Evolutionary conservation across 768 basidiomycete species (phyloP), one percentile per base, ranked within the genome.

Genomic region (Pilatotrama ljubarskyi): DNA sequence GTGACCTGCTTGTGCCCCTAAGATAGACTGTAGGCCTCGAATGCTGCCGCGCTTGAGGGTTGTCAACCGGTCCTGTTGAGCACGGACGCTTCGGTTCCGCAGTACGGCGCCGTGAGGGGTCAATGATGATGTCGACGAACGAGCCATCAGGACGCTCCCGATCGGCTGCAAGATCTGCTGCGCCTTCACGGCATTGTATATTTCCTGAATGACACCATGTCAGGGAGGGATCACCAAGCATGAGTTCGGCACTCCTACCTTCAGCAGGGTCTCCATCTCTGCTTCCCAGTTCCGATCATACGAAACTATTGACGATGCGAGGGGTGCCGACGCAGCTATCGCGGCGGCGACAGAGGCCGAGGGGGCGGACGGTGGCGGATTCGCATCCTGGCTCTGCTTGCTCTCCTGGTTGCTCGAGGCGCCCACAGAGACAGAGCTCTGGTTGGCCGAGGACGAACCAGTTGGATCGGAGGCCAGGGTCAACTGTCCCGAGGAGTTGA

Each of bases 21-120:
- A 76, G 56, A 98, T 87, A 5, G 90, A 86, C 58, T 91, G 90
- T 50, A 94, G 75, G 0, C 95, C 94, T 18, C 95, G 84, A 46
- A 98, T 91, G 69, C 95, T 97, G 22, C 91, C 90, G 36, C 97
- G 85, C 75, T 98, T 98, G 64, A 93, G 75, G 5, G 84, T 89
- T 14, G 81, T 82, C 62, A 93, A 71, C 38, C 91, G 82, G 68
- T 94, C 93, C 2, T 84, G 81, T 37, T 82, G 84, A 7, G 52
- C 64, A 24, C 93, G 86, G 51, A 87, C 73, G 68, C 91, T 92
- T 50, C 88, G 86, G 66, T 86, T 87, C 42, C 91, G 84, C 26
- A 77, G 61, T 61, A 86, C 72, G 63, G 66, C 59, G 2, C 82
- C 80, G 54, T 72, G 68, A n/a, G 87, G 83, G 55, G 79, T 84